Evolutionary conservation across 345 rosid species (phyloP).

Genomic region (Pugionium cornutum): DNA sequence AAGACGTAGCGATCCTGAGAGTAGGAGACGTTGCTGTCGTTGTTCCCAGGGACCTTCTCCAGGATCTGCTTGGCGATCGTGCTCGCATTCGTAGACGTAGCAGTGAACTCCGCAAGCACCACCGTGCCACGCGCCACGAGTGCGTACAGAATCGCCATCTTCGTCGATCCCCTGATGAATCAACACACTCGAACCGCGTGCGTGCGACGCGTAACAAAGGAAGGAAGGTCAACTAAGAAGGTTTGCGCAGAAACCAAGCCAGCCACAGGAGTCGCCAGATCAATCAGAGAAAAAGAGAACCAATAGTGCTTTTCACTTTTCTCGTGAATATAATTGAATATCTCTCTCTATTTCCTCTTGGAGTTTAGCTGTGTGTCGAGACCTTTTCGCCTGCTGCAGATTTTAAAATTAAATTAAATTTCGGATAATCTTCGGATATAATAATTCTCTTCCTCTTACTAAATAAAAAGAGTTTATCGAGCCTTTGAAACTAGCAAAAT

Average conservation of each 20-base stretch:
- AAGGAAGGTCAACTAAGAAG: slow-evolving; percentile 37
- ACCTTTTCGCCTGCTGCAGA: no score
- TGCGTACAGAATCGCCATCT: slow-evolving; percentile 86
- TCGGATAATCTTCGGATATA: no score
- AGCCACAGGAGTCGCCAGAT: slow-evolving; percentile 21
- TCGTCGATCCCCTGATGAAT: slow-evolving; percentile 17
- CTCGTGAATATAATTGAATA: no score
- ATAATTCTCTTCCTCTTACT: no score
- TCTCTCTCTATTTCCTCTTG: no score
- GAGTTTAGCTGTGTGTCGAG: no score
- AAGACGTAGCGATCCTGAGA: slow-evolving; percentile 93
- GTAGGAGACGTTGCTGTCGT: slow-evolving; percentile 75
- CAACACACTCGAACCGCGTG: background rate
- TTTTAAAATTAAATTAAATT: no score
- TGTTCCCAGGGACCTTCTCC: slow-evolving; percentile 71
- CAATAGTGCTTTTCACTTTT: no score
- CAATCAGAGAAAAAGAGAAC: no score
- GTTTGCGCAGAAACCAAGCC: slow-evolving; percentile 36
- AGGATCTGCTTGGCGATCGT: slow-evolving; percentile 75
- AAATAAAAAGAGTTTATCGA: no score
- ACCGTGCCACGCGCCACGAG: slow-evolving; percentile 91
- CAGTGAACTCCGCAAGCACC: slow-evolving; percentile 80
- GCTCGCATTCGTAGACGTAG: slow-evolving; percentile 80
- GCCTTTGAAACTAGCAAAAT: no score
- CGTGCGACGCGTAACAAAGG: background rate